Conservation (phyloP, 164 flowering plant genomes). For the Nymphaea thermarum region DNA sequence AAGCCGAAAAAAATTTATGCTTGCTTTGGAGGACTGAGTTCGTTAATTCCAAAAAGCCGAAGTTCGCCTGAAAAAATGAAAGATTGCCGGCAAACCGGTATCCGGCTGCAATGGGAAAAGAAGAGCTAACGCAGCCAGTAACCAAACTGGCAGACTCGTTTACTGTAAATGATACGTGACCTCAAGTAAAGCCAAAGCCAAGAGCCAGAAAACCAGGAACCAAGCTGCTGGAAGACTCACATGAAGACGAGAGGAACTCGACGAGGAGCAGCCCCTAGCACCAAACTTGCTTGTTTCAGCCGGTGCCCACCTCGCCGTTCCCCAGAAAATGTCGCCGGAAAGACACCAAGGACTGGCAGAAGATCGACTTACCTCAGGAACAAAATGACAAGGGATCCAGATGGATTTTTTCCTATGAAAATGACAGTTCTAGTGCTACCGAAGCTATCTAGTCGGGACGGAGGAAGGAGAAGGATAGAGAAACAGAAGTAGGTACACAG, state of each 20-base stretch:
- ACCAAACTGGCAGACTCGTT: neutral
- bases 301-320: too few species aligned
- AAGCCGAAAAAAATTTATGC: too few species aligned
- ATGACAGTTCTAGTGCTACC: neutral
- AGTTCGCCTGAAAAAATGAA: too few species aligned
- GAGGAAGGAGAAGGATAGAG: too few species aligned
- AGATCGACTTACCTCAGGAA: neutral
- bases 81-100: neutral
- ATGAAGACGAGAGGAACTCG: neutral
- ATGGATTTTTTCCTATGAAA: neutral
- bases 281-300: neutral
- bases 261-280: neutral
- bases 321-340: neutral
- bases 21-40: too few species aligned
- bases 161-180: neutral
- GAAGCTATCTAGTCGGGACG: too few species aligned
- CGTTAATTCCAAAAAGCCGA: too few species aligned
- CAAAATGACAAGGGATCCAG: neutral
- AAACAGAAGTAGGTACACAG: neutral
- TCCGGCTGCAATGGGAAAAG: neutral
- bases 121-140: neutral
- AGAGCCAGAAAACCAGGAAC: neutral
- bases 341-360: neutral
- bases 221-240: neutral
- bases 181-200: neutral